Percentiles rank a stretch among this genome's conserved stretches.
These are phyloP conservation scores for Apiotrichum mycotoxinovorans DNA, from an alignment of 1,284 basidiomycete species.

Conservation along the genomic window DNA sequence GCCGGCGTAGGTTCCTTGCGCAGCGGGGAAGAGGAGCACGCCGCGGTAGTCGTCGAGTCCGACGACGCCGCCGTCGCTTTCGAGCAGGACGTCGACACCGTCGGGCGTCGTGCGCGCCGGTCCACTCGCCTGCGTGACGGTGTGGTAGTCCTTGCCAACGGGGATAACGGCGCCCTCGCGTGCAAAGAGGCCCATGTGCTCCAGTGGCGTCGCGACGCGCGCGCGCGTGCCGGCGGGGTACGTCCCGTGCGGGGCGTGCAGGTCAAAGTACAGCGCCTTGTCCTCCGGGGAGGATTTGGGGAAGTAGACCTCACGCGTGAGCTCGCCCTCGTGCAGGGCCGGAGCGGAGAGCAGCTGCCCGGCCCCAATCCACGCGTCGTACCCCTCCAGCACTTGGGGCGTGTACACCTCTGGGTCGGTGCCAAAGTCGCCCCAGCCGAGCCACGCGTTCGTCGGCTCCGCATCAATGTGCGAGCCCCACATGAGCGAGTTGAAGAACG, in stretches of 20 bases:
- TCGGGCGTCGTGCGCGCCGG: constrained; percentile 43
- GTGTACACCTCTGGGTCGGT: constrained; percentile 47
- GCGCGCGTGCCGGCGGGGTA: constrained; percentile 34
- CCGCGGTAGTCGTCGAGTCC: constrained; percentile 51
- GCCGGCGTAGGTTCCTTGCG: constrained; percentile 20
- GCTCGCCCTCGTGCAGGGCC: constrained; percentile 43
- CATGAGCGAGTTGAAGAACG: constrained; percentile 48
- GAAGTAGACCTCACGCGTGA: constrained; percentile 47
- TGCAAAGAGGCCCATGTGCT: constrained; percentile 50
- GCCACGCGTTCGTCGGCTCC: constrained; percentile 49
- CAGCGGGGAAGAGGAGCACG: constrained; percentile 46
- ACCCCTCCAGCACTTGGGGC: constrained; percentile 45
- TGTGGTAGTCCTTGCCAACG: constrained; percentile 47
- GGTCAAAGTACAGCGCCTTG: constrained; percentile 33
- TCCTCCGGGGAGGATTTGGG: constrained; percentile 36
- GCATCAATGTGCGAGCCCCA: constrained; percentile 49
- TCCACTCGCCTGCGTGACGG: constrained; percentile 44
- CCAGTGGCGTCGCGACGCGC: constrained; percentile 46
- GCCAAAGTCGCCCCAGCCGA: constrained; percentile 50
- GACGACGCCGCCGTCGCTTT: constrained; percentile 46
- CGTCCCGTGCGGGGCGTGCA: constrained; percentile 31
- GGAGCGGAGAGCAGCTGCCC: constrained; percentile 48
- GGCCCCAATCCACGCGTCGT: constrained; percentile 52
- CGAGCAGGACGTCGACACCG: constrained; percentile 47
- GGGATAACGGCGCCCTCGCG: constrained; percentile 50